A percentile compares a stretch with the other conserved stretches of the same genome.
Evolutionary conservation across 306 rosid species (phyloP).

Genomic region (Pterocarpus santalinus): DNA sequence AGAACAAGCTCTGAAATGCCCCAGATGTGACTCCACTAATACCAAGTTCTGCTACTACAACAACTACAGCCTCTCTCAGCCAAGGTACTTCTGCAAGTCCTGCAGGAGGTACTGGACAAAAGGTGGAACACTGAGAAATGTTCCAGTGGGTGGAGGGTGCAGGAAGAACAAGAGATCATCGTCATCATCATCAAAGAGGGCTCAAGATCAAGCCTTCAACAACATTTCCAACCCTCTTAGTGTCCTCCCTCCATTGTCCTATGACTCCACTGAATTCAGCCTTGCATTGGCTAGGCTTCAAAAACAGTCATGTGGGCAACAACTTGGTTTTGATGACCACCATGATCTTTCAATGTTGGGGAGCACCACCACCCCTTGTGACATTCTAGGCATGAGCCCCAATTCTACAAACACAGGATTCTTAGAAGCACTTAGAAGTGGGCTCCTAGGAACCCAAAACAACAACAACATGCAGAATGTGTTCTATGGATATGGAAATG

Average conservation of each 20-base stretch:
- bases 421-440: conserved; percentile 66
- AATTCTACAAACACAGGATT: conserved; percentile 54
- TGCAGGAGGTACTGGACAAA: conserved; percentile 98
- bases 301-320: conserved; percentile 65
- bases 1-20: conserved; percentile 87
- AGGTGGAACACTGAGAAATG: conserved; percentile 96
- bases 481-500: conserved; percentile 75
- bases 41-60: conserved; percentile 99
- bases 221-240: conserved; percentile 58
- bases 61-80: conserved; percentile 94
- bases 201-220: conserved; percentile 68
- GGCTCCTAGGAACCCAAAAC: conserved; percentile 65
- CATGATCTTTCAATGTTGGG: conserved; percentile 65
- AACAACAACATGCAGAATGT: conserved; percentile 51
- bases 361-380: conserved; percentile 49
- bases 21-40: conserved; percentile 92
- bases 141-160: conserved; percentile 99
- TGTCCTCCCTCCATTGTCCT: conserved; percentile 54
- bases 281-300: conserved; percentile 92
- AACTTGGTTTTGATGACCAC: conserved; percentile 67
- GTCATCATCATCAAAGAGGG: conserved; percentile 64
- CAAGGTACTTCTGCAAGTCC: conserved; percentile 95
- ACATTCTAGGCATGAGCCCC: conserved; percentile 47
- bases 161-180: conserved; percentile 89
- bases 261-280: conserved; percentile 75